phyloP scores from a whole-genome alignment of 2,329 filamentous ascomycete genomes.

The Scedosporium aurantiacum region DNA sequence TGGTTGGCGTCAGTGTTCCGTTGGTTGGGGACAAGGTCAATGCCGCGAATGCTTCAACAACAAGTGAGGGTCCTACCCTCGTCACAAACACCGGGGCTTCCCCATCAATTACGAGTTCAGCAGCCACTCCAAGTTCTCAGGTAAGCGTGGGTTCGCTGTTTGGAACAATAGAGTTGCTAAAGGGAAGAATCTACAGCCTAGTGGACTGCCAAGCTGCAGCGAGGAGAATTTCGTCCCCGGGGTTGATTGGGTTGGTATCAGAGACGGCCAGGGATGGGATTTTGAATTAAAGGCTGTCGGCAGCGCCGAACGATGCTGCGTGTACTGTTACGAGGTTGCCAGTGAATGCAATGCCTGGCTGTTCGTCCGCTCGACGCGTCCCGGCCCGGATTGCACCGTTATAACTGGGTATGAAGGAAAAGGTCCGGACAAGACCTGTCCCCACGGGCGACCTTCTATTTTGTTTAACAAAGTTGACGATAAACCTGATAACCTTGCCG shows the following conservation, averaged over 20 bases:
- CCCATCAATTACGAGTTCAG: not conserved
- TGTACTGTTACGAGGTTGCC: constrained; percentile 8
- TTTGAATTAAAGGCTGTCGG: constrained; percentile 8
- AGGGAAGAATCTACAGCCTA: not conserved
- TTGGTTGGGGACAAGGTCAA: not conserved
- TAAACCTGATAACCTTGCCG: constrained; percentile 6
- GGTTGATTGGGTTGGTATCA: constrained; percentile 12
- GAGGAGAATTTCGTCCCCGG: constrained; percentile 6
- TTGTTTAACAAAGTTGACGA: constrained; percentile 7
- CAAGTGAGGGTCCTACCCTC: not conserved
- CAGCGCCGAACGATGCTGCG: constrained; percentile 10
- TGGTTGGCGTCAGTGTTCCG: not conserved
- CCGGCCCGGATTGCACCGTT: constrained; percentile 9
- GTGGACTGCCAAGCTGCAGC: constrained; percentile 7
- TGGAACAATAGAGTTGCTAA: not conserved
- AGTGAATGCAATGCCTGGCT: constrained; percentile 12
- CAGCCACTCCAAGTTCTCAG: not conserved
- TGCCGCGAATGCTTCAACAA: not conserved
- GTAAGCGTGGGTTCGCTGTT: not conserved
- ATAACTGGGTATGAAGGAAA: constrained; percentile 10
- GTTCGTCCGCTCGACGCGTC: constrained; percentile 4
- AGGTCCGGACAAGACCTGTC: constrained; percentile 6
- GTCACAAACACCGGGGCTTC: not conserved
- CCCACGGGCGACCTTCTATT: constrained; percentile 10
- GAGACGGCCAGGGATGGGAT: constrained; percentile 6